Evolutionary conservation across 1,284 basidiomycete genomes (phyloP), one percentile per base, ranked within the genome.

Genomic region (Rhodotorula sp.): DNA sequence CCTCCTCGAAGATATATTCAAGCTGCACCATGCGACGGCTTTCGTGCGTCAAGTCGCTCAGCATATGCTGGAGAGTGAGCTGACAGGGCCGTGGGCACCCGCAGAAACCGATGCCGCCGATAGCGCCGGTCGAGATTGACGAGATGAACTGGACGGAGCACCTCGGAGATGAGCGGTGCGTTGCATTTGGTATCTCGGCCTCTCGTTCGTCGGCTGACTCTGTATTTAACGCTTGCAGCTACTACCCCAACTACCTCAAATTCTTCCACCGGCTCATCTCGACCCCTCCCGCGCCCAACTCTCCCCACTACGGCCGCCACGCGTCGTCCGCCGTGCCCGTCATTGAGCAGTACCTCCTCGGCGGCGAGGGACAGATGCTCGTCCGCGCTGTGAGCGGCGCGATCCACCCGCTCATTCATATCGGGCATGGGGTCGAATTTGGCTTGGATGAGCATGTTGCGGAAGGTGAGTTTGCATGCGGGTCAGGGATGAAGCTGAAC

Each of bases 391-490:
- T 79, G 6, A 77, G 76, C 2, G 79, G 79, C 9, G 79, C 77
- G 6, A 55, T 80, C n/a, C 79, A 81, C 64, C 74, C 76, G 2
- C 49, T 79, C 44, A 81, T 81, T 54, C 78, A 80, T 58, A 72
- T 78, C 36, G 79, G 79, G 1, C 77, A 79, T 57, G 80, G 78
- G 11, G 58, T 78, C 62, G 80, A 81, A 62, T 76, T 79, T 36
- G 65, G 68, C 0, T 24, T 78, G 39, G 64, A 69, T 19, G 75
- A 58, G 9, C 22, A 80, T 15, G 77, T 77, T 2, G 77, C 77
- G 0, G 79, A 81, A 66, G 79, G 59, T 60, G 34, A 34, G 59
- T 27, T 6, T 74, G 71, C 36, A 24, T 8, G 11, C 6, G 6
- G 24, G n/a, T 48, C 1, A 11, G 15, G 5, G 5, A 15, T 3